Evolutionary conservation across 1,284 basidiomycete genomes (phyloP), one percentile per base, ranked within the genome.

Genomic region (Fomitopsis palustris): DNA sequence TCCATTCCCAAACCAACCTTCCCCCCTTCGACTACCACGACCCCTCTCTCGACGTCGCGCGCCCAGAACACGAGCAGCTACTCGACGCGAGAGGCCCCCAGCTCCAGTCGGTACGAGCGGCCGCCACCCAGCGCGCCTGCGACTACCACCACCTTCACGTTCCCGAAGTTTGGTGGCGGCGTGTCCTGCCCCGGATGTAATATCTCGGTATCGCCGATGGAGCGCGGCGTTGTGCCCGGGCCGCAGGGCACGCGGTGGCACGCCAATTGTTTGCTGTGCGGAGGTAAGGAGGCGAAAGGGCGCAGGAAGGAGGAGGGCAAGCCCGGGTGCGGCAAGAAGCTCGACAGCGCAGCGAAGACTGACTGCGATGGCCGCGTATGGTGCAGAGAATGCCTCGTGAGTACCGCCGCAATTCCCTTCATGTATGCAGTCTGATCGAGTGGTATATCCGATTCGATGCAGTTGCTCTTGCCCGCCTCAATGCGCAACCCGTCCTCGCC

Each of bases 191-290:
- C 89, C 17, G 89, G 88, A 38, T 93, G 91, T 70, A 77, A 75
- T 60, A 84, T 82, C 66, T 70, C 81, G 1, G 90, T 93, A 10
- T 90, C 87, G 25, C 82, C 83, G 2, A 92, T 93, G 90, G 90
- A 93, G 68, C 77, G 82, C 60, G 91, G 91, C 6, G 89, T 92
- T 23, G 87, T 93, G 33, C 85, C 88, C 23, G 91, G 91, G 7
- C 92, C 91, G 14, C 86, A 89, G 63, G 87, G 87, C 31, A 86
- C 85, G 19, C 80, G 82, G 60, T 93, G 91, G 91, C 91, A 93
- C 72, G 77, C 80, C 14, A 69, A 78, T 29, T 93, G 91, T 70
- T 77, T 93, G 55, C 79, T 91, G 6, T 93, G 91, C 67, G 92
- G 92, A 4, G 91, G 90, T 0, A 88, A 84, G 69, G 73, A 76